Evolutionary conservation across 2,329 filamentous ascomycete genomes (phyloP), one percentile per base, ranked within the genome.

Genomic region (Fonsecaea monophora): DNA sequence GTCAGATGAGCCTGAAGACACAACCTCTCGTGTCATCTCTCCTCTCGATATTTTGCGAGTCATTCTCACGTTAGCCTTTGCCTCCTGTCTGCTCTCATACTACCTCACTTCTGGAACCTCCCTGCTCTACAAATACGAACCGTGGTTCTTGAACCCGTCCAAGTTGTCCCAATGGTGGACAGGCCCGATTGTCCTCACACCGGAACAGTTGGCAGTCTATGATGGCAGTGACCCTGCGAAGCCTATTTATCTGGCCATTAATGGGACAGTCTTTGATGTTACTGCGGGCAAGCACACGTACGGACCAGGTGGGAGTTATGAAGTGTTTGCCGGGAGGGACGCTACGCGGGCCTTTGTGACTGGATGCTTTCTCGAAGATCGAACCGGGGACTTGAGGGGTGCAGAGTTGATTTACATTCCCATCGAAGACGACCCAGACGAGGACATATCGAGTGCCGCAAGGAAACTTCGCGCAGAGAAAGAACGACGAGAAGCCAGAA

Each of bases 321-420:
- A 89, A 74, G 89, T 90, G 80, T 97, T 99, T 78, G 87, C 93
- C 0, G 95, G 94, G 68, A 85, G 85, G 69, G 95, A 99, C 79
- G 94, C 94, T 38, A 88, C 91, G 13, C 90, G 95, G 57, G 92
- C 90, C 21, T 99, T 93, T 78, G 89, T 99, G 9, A 98, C 95
- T 1, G 92, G 92, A 18, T 99, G 95, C 79, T 99, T 99, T 81
- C 82, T 87, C 45, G 90, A 92, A 70, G 95, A 99, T 82, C 83
- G 89, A 37, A 95, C 89, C 1, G 85, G 91, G 3, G 95, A 99
- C 80, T 81, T 97, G 77, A 87, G 91, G 68, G 95, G 95, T 54
- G 90, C 92, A 4, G 95, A 98, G 81, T 86, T 89, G 70, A 95
- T 96, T 86, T 98, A 88, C 79, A 78, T 89, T 1, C 86, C 87